A percentile compares a stretch with the other conserved stretches of the same genome.
Evolutionary conservation across 345 rosid genomes (phyloP).

Genomic region (Salix suchowensis): DNA sequence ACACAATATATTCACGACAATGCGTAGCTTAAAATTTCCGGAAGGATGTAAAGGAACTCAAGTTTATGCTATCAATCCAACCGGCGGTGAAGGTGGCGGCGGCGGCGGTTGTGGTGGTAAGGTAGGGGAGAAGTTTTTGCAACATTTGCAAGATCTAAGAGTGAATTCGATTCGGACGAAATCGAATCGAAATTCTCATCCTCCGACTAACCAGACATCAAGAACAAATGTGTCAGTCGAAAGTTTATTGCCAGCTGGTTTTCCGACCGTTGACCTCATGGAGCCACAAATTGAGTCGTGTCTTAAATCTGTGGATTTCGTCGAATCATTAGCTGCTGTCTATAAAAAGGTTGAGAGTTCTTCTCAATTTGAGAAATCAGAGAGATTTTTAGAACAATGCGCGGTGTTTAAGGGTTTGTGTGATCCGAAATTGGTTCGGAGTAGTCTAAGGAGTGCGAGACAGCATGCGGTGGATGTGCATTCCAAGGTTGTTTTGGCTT

Average conservation of each 20-base stretch:
- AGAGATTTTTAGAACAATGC: constrained; percentile 61
- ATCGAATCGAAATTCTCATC: constrained; percentile 37
- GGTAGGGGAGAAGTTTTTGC: constrained; percentile 64
- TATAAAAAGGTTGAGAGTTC: constrained; percentile 49
- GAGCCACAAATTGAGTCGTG: constrained; percentile 75
- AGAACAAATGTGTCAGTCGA: constrained; percentile 31
- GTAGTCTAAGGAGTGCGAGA: constrained; percentile 68
- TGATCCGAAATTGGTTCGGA: constrained; percentile 73
- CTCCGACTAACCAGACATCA: constrained; percentile 15
- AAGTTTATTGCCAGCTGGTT: constrained; percentile 59
- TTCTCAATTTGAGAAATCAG: constrained; percentile 54
- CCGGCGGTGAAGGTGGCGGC: constrained; percentile 21
- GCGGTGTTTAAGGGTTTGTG: constrained; percentile 57
- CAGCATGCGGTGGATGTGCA: constrained; percentile 80
- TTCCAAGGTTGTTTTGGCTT: constrained; percentile 68
- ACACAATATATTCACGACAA: constrained; percentile 68
- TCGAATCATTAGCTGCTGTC: constrained; percentile 59
- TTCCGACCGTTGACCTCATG: constrained; percentile 64
- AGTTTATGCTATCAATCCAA: constrained; percentile 55
- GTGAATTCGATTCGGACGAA: constrained; percentile 53
- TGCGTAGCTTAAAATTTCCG: constrained; percentile 76
- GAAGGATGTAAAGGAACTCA: constrained; percentile 84
- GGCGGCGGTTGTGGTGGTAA: constrained; percentile 35
- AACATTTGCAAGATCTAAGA: constrained; percentile 68
- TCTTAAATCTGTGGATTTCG: constrained; percentile 58